Conservation (phyloP, 306 rosid species). For the Quillaja saponaria region DNA sequence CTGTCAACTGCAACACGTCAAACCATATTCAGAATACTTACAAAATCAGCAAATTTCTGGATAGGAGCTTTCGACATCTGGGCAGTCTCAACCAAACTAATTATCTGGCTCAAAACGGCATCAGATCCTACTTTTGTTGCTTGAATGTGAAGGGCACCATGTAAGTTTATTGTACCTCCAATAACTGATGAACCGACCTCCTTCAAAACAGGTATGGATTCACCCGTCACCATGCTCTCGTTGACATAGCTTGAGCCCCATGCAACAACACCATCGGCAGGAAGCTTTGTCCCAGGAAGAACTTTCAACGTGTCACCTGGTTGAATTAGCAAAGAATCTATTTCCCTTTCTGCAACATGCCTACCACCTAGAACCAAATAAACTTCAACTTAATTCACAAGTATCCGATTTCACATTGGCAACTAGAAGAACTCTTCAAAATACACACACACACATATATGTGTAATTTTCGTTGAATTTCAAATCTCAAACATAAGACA, state of each 20-base stretch:
- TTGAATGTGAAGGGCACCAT: conserved; percentile 75
- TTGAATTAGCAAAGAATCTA: conserved; percentile 84
- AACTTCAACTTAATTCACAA: conserved; percentile 22
- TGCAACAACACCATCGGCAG: conserved; percentile 81
- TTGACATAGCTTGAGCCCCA: conserved; percentile 95
- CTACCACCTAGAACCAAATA: conserved; percentile 57
- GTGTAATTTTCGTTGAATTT: conserved; percentile 8
- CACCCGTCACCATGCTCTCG: conserved; percentile 99
- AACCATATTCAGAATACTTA: too few relatives aligned
- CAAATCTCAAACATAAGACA: conserved; percentile 19
- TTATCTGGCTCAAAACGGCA: conserved; percentile 90
- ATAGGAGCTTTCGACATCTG: conserved; percentile 99
- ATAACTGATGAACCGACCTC: conserved; percentile 69
- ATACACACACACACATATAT: too few relatives aligned
- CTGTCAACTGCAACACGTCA: too few relatives aligned
- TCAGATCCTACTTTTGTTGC: conserved; percentile 95
- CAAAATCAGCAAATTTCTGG: conserved; percentile 99
- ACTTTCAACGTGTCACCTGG: conserved; percentile 86
- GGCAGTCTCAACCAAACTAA: conserved; percentile 95
- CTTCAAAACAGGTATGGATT: conserved; percentile 75
- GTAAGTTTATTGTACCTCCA: conserved; percentile 93
- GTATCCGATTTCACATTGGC: conserved; percentile 5
- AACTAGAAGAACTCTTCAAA: conserved; percentile 7
- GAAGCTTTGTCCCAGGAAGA: conserved; percentile 90
- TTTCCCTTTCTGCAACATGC: conserved; percentile 76